phyloP scores from a whole-genome alignment of 108 stramenopile genomes.

The Parmales sp. region DNA sequence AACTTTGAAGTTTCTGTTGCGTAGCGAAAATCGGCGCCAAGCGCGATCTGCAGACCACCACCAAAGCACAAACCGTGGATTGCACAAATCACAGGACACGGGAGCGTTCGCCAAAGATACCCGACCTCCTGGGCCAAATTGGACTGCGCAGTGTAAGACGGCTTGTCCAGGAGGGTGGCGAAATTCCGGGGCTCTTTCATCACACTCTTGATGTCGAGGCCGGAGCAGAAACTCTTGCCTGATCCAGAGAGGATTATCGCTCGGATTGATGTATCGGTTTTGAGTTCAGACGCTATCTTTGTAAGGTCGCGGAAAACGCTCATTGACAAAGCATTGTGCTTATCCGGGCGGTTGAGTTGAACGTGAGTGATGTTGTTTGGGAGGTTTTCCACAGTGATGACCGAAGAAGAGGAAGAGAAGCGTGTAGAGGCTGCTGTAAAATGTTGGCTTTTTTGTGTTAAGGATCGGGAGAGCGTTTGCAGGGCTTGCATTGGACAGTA shows the following conservation, averaged over 20 bases:
- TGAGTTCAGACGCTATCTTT: background rate
- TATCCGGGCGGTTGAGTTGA: background rate
- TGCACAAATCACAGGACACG: conserved; percentile 72
- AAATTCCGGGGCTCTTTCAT: conserved; percentile 8
- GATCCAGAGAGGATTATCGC: background rate
- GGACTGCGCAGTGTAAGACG: conserved; percentile 17
- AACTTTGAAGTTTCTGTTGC: conserved; percentile 64
- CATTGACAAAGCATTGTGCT: conserved; percentile 9
- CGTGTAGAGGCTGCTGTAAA: no score
- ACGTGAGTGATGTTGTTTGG: background rate
- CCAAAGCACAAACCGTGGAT: conserved; percentile 82
- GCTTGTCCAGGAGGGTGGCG: background rate
- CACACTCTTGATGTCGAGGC: conserved; percentile 61
- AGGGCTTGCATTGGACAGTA: no score
- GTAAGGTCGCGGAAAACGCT: background rate
- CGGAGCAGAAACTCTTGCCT: conserved; percentile 50
- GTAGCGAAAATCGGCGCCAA: conserved; percentile 76
- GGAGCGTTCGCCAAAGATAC: conserved; percentile 67
- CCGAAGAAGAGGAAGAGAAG: no score
- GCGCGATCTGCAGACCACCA: conserved; percentile 76
- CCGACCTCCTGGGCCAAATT: conserved; percentile 80
- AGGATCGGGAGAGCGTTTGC: no score
- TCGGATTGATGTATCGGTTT: background rate
- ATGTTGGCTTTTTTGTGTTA: no score
- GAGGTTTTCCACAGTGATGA: background rate